Conservation (phyloP, 106 monocot species). For the Amphibolis antarctica region DNA sequence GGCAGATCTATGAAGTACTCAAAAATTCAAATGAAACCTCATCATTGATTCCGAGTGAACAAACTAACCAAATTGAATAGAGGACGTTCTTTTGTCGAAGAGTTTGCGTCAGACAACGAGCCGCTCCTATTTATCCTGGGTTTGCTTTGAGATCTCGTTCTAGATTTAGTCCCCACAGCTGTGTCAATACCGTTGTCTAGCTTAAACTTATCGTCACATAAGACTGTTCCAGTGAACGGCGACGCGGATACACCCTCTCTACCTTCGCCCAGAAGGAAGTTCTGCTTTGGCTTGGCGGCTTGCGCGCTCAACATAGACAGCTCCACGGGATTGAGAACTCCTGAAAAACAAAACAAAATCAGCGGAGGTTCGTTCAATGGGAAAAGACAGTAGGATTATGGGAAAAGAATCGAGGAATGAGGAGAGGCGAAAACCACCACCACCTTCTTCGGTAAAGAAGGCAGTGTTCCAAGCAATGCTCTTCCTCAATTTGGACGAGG, state of each 20-base stretch:
- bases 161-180: constrained; percentile 5
- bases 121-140: constrained; percentile 16
- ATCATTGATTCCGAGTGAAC: background rate
- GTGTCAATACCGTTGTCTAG: background rate
- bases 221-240: constrained; percentile 10
- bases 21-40: background rate
- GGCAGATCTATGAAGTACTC: no score
- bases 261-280: background rate
- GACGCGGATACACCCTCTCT: constrained; percentile 8
- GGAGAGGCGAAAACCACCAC: background rate
- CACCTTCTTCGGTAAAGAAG: constrained; percentile 87
- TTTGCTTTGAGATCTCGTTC: constrained; percentile 10
- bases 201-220: background rate
- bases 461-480: constrained; percentile 95
- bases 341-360: constrained; percentile 21
- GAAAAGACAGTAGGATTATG: background rate
- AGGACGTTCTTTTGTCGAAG: constrained; percentile 6
- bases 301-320: constrained; percentile 45
- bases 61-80: constrained; percentile 26
- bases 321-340: constrained; percentile 57
- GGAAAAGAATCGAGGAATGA: background rate
- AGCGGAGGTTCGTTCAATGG: background rate
- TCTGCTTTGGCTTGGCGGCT: constrained; percentile 12
- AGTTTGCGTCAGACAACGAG: constrained; percentile 20
- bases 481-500: constrained; percentile 46